Evolutionary conservation across 306 rosid species (phyloP), one percentile per base, ranked within the genome.

Genomic region (Medicago ruthenica): DNA sequence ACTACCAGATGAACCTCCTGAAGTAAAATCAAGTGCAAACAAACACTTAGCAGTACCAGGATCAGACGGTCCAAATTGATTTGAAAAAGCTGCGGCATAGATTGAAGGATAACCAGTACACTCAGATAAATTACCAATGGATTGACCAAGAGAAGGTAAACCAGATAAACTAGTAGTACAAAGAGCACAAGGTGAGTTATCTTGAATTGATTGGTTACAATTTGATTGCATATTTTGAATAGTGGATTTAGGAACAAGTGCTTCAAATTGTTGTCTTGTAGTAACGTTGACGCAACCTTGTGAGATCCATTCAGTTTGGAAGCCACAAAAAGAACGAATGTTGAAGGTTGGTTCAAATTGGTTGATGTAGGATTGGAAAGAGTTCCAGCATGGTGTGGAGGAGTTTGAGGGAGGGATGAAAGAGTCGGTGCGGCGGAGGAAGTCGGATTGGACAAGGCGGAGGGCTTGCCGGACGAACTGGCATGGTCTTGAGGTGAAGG

Each of bases 141-240:
- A 83, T 0, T 20, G 0, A 0, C 96, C 97, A 3, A 85, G 77
- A n/a, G 75, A 57, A 24, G 78, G 91, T 31, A 86, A 9, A 40
- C 1, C 7, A 9, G 93, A 39, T 10, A 95, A 15, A 57, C 84
- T 82, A 10, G 91, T 73, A 4, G 83, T 84, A 63, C 98, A 95
- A 16, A 80, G 48, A 44, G 96, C 93, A 24, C 98, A 95, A 2
- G 98, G 98, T 1, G 98, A 89, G 54, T 80, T 84, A 44, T 89
- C 86, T 37, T 75, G 83, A 1, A 95, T 83, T 0, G 97, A 80
- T 60, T 83, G 89, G 66, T 88, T 89, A 4, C 97, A 95, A 14
- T 39, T 86, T 0, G 16, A 0, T 1, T 17, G 53, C 54, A 86
- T 82, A 50, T 40, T 59, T 15, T 59, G 59, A 0, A 87, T 31